Evolutionary conservation across 768 basidiomycete genomes (phyloP), one percentile per base, ranked within the genome.

Genomic region (Nevesoporus exiguus): DNA sequence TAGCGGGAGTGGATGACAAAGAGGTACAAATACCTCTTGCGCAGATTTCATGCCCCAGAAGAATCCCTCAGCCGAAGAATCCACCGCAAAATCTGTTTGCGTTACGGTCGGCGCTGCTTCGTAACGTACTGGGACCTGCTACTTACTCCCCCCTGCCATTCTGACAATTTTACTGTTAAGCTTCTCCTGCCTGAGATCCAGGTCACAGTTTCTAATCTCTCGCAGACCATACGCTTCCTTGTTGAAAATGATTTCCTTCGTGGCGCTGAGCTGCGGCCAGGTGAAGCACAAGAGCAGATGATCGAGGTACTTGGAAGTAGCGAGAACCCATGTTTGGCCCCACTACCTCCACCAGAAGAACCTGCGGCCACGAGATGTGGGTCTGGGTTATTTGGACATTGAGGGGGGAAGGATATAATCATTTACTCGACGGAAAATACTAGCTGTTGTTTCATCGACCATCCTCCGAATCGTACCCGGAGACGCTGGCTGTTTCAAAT

Each of bases 201-300:
- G 27, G 78, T 90, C 59, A 95, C 94, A 0, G 80, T 94, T 5
- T 95, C 93, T 2, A 94, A 94, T 69, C 77, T 98, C 5, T 93
- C 93, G 0, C 95, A 98, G 68, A 92, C 90, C 5, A 90, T 97
- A 58, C 84, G 80, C 29, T 98, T 97, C 70, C 70, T 96, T 17
- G 93, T 91, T 1, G 88, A 90, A 56, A 97, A 98, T 59, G 85
- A 93, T 64, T 93, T 95, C 71, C 72, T 98, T 33, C 74, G 77
- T 42, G 81, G 80, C 29, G 91, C 96, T 2, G 95, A 97, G 69
- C 69, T 88, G 25, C 80, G 77, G 42, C 87, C 90, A 15, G 95
- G 95, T 0, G 83, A 93, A 67, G 86, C 86, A 4, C 74, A 80
- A 42, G 72, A 80, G 37, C 77, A 76, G 56, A 75, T 77, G 68